Evolutionary conservation across 306 rosid species (phyloP).

Genomic region (Albizia julibrissin): DNA sequence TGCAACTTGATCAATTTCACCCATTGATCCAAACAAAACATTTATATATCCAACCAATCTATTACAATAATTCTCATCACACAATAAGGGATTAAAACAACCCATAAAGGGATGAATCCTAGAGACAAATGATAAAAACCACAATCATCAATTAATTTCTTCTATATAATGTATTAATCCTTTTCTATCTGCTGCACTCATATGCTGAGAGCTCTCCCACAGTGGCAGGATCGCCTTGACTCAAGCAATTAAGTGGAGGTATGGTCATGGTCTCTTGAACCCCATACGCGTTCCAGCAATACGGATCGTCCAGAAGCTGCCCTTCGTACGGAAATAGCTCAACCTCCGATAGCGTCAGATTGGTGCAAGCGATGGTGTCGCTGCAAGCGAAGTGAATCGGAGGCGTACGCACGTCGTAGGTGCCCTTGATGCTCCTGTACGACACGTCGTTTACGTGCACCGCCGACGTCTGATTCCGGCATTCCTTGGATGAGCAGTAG

Average conservation of each 20-base stretch:
- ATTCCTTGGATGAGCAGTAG: constrained; percentile 81
- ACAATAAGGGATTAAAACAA: constrained; percentile 44
- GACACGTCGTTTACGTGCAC: constrained; percentile 71
- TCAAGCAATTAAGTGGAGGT: constrained; percentile 84
- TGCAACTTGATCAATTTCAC: no score
- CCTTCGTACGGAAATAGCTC: constrained; percentile 88
- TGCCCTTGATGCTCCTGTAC: constrained; percentile 80
- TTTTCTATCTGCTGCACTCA: constrained; percentile 55
- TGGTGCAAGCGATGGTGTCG: constrained; percentile 84
- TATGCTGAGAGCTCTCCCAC: constrained; percentile 47
- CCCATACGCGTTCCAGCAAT: constrained; percentile 97
- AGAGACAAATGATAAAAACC: constrained; percentile 23
- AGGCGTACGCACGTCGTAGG: constrained; percentile 80
- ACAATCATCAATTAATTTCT: constrained; percentile 23
- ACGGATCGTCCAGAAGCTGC: constrained; percentile 74
- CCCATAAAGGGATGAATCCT: constrained; percentile 64
- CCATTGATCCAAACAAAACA: no score
- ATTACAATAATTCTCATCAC: constrained; percentile 48
- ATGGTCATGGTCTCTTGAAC: constrained; percentile 73
- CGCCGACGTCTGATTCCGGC: constrained; percentile 82
- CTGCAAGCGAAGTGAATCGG: constrained; percentile 98
- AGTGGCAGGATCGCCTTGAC: constrained; percentile 64
- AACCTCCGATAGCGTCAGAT: constrained; percentile 79
- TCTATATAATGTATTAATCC: not conserved
- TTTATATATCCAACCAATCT: constrained; percentile 11